Conservation (phyloP, 73 alveolate species). For the Tetrahymena elliotti region DNA sequence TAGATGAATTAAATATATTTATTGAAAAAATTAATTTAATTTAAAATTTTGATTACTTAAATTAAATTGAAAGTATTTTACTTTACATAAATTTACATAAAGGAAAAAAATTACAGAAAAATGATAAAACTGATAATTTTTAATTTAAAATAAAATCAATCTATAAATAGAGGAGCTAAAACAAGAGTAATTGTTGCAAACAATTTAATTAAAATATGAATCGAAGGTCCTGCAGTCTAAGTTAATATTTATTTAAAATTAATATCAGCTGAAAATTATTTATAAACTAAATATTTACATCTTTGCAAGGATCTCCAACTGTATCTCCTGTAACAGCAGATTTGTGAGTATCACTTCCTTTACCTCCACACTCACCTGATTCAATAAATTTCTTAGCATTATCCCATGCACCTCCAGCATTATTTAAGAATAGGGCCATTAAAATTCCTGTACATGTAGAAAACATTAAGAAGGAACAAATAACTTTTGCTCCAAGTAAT, state of each 20-base stretch:
- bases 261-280: neutral
- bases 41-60: too few species aligned
- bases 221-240: conserved; percentile 84
- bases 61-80: too few species aligned
- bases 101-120: neutral
- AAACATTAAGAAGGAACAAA: conserved; percentile 77
- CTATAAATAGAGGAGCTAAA: conserved; percentile 72
- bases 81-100: neutral
- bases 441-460: conserved; percentile 83
- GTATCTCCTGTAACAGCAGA: conserved; percentile 92
- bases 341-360: conserved; percentile 87
- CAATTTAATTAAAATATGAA: conserved; percentile 71
- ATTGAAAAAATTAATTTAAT: too few species aligned
- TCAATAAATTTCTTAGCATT: conserved; percentile 85
- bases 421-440: conserved; percentile 79
- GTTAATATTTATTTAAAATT: neutral
- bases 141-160: neutral
- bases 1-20: too few species aligned
- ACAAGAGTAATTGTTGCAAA: conserved; percentile 83
- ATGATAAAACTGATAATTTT: neutral
- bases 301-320: conserved; percentile 91
- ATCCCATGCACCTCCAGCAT: conserved; percentile 97
- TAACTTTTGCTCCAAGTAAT: conserved; percentile 64
- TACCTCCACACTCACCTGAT: conserved; percentile 83
- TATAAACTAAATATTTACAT: neutral